Conservation (phyloP, 371 early-diverging fungal species). For the Rhizopus sp. region DNA sequence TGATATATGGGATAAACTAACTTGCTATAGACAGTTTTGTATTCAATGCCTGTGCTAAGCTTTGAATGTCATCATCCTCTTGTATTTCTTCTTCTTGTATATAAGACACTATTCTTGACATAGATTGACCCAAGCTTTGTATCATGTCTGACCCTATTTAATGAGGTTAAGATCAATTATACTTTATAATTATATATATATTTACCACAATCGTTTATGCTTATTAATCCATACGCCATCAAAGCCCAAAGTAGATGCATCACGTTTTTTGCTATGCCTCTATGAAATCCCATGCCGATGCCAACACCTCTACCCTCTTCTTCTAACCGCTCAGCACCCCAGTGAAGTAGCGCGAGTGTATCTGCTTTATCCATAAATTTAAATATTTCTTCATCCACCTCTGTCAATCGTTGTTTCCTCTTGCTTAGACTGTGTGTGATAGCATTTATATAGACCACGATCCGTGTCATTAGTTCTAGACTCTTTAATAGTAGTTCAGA, state of each 20-base stretch:
- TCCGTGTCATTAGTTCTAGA: conserved; percentile 35
- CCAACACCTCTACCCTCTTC: conserved; percentile 48
- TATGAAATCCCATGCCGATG: conserved; percentile 47
- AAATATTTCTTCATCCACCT: conserved; percentile 4
- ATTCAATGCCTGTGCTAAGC: conserved; percentile 40
- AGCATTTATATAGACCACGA: conserved; percentile 42
- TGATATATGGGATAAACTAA: conserved; percentile 4
- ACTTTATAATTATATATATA: not conserved
- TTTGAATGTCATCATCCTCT: conserved; percentile 45
- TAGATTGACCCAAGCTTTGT: conserved; percentile 34
- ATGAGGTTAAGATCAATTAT: not conserved
- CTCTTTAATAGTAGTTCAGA: conserved; percentile 37
- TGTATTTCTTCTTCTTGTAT: conserved; percentile 48
- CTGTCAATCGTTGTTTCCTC: conserved; percentile 14
- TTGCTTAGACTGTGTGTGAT: conserved; percentile 31
- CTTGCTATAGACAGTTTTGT: conserved; percentile 39
- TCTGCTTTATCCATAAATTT: conserved; percentile 32
- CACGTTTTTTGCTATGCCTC: conserved; percentile 45
- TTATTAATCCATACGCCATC: conserved; percentile 34
- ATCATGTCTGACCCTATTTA: conserved; percentile 27
- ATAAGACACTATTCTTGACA: conserved; percentile 40
- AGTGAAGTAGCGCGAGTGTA: conserved; percentile 28
- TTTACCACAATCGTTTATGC: conserved; percentile 41
- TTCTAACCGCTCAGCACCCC: conserved; percentile 48
- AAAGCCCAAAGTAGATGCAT: conserved; percentile 50